phyloP scores from a whole-genome alignment of 2,329 filamentous ascomycete species.

The Rhynchosporium graminicola region DNA sequence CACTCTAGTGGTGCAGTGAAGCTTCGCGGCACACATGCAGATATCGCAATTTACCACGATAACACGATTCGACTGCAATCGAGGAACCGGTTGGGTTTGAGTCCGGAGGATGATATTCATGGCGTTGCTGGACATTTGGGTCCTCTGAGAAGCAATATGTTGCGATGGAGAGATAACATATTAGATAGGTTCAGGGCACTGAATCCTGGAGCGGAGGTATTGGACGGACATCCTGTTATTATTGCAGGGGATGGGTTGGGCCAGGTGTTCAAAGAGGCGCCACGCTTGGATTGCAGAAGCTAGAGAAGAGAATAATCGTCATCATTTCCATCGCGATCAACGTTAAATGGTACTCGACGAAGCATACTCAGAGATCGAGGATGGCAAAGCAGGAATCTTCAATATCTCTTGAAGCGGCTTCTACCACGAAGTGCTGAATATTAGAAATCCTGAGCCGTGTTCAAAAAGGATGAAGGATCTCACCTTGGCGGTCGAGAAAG shows the following conservation, averaged over 20 bases:
- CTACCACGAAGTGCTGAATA: constrained; percentile 20
- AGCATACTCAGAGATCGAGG: constrained; percentile 27
- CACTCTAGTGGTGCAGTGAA: constrained; percentile 32
- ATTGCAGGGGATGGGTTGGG: constrained; percentile 36
- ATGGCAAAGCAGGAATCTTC: constrained; percentile 23
- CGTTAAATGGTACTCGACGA: constrained; percentile 26
- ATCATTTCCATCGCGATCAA: constrained; percentile 32
- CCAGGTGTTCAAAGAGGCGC: constrained; percentile 30
- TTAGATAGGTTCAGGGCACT: constrained; percentile 18
- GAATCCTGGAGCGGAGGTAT: constrained; percentile 18
- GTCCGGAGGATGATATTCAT: constrained; percentile 15
- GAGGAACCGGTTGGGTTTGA: constrained; percentile 25
- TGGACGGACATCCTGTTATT: constrained; percentile 25
- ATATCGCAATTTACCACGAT: constrained; percentile 28
- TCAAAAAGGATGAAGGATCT: constrained; percentile 19
- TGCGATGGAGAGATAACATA: constrained; percentile 18
- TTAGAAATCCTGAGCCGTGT: constrained; percentile 4
- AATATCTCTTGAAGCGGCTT: constrained; percentile 32
- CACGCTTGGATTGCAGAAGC: constrained; percentile 14
- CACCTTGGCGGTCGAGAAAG: constrained; percentile 28
- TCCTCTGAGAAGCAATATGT: constrained; percentile 13
- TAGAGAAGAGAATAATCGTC: constrained; percentile 30
- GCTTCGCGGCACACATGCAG: constrained; percentile 33
- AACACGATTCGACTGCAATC: constrained; percentile 28
- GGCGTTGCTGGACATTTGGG: constrained; percentile 21